Conservation (phyloP, 176 grass and related monocot species). For the Saccharum officinarum region DNA sequence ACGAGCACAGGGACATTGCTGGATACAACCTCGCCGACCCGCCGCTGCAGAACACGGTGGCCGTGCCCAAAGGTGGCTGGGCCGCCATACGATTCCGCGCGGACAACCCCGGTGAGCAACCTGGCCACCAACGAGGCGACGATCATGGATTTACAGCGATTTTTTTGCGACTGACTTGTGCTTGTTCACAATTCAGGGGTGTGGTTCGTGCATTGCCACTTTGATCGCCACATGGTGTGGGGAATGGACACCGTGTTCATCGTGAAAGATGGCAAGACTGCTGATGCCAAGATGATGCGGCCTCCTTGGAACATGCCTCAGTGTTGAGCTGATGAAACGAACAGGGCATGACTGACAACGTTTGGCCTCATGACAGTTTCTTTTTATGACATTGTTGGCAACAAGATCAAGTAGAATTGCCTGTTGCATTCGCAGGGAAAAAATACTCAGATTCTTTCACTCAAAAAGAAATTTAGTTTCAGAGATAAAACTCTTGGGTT, state of each 20-base stretch:
- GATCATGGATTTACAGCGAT: too few relatives aligned
- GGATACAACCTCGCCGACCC: slow-evolving; percentile 57
- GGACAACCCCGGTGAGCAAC: too few relatives aligned
- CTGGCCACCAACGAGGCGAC: too few relatives aligned
- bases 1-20: neutral
- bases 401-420: neutral
- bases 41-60: slow-evolving; percentile 53
- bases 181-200: slow-evolving; percentile 17
- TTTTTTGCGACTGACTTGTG: too few relatives aligned
- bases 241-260: slow-evolving; percentile 75
- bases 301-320: slow-evolving; percentile 48
- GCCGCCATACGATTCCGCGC: slow-evolving; percentile 2
- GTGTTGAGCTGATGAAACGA: slow-evolving; percentile 12
- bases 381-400: too few relatives aligned
- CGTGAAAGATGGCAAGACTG: slow-evolving; percentile 57
- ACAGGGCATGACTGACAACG: neutral
- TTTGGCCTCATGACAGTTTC: too few relatives aligned
- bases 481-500: neutral
- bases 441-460: neutral
- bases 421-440: neutral
- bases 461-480: neutral
- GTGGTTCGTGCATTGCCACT: slow-evolving; percentile 86
- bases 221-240: slow-evolving; percentile 60
- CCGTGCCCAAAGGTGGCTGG: slow-evolving; percentile 54
- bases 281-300: slow-evolving; percentile 31